A percentile compares a stretch with the other conserved stretches of the same genome.
Evolutionary conservation across 352 stramenopile species (phyloP).

Genomic region (Pythium sukuiense): DNA sequence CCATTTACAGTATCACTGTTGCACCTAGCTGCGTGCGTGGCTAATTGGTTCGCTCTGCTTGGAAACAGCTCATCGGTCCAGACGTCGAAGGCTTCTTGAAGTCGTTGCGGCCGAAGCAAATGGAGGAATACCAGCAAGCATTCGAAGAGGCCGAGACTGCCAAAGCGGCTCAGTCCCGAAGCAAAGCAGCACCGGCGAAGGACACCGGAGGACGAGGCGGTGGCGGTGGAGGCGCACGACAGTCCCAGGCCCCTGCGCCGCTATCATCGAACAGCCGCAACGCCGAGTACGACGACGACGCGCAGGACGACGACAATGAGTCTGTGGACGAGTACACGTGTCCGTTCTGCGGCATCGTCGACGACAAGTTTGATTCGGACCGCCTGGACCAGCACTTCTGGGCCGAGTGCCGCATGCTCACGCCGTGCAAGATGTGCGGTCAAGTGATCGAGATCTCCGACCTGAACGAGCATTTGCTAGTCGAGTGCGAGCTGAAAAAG

Average conservation of each 20-base stretch:
- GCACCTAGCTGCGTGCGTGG: no score
- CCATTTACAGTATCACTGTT: no score
- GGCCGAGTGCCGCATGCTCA: slow-evolving; percentile 90
- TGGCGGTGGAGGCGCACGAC: slow-evolving; percentile 11
- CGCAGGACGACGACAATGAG: slow-evolving; percentile 67
- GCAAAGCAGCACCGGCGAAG: slow-evolving; percentile 12
- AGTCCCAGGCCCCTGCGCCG: slow-evolving; percentile 8
- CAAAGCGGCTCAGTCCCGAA: slow-evolving; percentile 33
- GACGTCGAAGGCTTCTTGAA: slow-evolving; percentile 83
- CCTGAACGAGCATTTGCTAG: slow-evolving; percentile 89
- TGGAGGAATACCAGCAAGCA: slow-evolving; percentile 89
- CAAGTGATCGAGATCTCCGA: slow-evolving; percentile 92
- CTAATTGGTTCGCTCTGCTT: no score
- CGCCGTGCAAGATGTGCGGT: slow-evolving; percentile 90
- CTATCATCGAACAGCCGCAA: slow-evolving; percentile 20
- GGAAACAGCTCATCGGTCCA: slow-evolving; percentile 44
- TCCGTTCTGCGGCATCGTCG: slow-evolving; percentile 89
- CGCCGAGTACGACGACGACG: slow-evolving; percentile 32
- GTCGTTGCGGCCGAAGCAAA: slow-evolving; percentile 84
- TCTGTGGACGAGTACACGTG: slow-evolving; percentile 88
- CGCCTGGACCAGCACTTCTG: slow-evolving; percentile 92
- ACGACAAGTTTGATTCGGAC: slow-evolving; percentile 88
- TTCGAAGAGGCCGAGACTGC: slow-evolving; percentile 72
- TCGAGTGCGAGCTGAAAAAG: slow-evolving; percentile 84
- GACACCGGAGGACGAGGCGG: slow-evolving; percentile 4